Percentiles rank a stretch among this genome's conserved stretches.
Conservation (phyloP, 2,329 filamentous ascomycete genomes). For the Fusarium avenaceum region DNA sequence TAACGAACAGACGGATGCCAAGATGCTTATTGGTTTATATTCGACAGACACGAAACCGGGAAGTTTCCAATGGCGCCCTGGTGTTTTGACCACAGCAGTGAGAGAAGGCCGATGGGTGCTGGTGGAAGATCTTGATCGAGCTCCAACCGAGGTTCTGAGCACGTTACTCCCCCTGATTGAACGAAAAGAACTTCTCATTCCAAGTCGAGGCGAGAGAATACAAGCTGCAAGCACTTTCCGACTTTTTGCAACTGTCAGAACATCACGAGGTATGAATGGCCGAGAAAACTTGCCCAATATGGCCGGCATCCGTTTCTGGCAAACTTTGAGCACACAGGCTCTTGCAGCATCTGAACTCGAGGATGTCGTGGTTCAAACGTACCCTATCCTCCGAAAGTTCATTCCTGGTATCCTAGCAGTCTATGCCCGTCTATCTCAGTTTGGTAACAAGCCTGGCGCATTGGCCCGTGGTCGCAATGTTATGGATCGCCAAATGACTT, state of each 20-base stretch:
- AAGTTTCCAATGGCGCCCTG: conserved; percentile 91
- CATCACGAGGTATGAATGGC: conserved; percentile 76
- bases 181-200: conserved; percentile 88
- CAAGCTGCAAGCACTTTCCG: conserved; percentile 87
- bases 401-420: conserved; percentile 71
- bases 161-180: conserved; percentile 94
- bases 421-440: conserved; percentile 65
- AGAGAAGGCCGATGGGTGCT: conserved; percentile 95
- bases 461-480: conserved; percentile 58
- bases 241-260: conserved; percentile 92
- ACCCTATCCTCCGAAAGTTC: conserved; percentile 76
- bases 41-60: conserved; percentile 89
- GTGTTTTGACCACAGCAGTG: conserved; percentile 93
- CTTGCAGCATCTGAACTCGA: conserved; percentile 78
- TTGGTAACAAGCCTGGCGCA: conserved; percentile 61
- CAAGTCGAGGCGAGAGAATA: conserved; percentile 88
- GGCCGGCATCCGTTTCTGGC: conserved; percentile 90
- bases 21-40: conserved; percentile 95
- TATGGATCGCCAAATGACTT: conserved; percentile 69
- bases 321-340: conserved; percentile 76
- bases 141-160: conserved; percentile 94
- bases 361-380: conserved; percentile 78
- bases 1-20: conserved; percentile 98
- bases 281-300: conserved; percentile 77
- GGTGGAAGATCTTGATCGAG: conserved; percentile 95